Evolutionary conservation across 331 rosid genomes (phyloP).

Genomic region (Cydonia oblonga): DNA sequence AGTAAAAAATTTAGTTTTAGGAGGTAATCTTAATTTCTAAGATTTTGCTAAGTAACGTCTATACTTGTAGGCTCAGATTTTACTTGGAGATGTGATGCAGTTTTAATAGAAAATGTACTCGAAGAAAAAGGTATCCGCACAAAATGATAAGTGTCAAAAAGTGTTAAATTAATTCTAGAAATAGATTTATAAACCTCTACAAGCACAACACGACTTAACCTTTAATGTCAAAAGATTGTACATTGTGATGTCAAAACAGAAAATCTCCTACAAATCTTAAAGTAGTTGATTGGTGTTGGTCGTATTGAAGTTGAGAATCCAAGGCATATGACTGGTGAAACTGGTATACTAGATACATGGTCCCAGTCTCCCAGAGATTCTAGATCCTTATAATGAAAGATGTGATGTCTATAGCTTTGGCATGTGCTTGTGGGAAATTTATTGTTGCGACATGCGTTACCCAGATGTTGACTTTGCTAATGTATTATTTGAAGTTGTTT

Average conservation of each 20-base stretch:
- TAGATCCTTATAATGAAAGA: slow-evolving; percentile 59
- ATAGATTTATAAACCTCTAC: too few relatives aligned
- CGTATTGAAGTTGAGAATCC: slow-evolving; percentile 27
- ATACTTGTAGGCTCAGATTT: too few relatives aligned
- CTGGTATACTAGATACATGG: slow-evolving; percentile 81
- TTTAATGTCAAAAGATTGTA: too few relatives aligned
- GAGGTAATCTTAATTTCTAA: too few relatives aligned
- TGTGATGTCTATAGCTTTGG: slow-evolving; percentile 97
- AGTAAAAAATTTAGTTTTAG: too few relatives aligned
- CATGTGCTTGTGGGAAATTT: slow-evolving; percentile 88
- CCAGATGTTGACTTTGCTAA: slow-evolving; percentile 63
- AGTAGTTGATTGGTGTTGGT: slow-evolving; percentile 80
- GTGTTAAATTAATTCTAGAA: too few relatives aligned
- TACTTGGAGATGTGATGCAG: too few relatives aligned
- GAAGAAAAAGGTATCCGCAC: too few relatives aligned
- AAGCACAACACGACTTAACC: too few relatives aligned
- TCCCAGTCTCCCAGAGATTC: slow-evolving; percentile 87
- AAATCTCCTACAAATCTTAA: slow-evolving; percentile 3
- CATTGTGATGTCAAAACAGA: slow-evolving; percentile 9
- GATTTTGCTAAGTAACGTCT: too few relatives aligned
- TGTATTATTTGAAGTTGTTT: slow-evolving; percentile 48
- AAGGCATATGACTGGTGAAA: slow-evolving; percentile 24
- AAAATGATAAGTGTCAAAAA: too few relatives aligned
- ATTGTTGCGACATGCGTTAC: slow-evolving; percentile 73
- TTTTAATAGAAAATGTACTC: too few relatives aligned